Evolutionary conservation across 2,329 filamentous ascomycete genomes (phyloP), one percentile per base, ranked within the genome.

Genomic region (Dichotomopilus funicola): DNA sequence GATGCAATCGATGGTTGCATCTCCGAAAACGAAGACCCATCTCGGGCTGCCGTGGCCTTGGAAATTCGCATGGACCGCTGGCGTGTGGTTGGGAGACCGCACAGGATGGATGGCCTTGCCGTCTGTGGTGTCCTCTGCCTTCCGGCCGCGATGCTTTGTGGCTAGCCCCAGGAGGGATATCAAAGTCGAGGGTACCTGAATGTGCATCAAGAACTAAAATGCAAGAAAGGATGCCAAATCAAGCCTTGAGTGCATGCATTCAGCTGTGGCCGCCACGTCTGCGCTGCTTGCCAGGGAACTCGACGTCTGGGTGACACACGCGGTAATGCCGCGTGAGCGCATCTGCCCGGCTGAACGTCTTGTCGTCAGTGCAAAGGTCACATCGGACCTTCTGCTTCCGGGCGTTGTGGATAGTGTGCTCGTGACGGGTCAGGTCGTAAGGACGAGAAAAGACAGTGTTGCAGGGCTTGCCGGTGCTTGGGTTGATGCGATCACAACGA

Each of bases 351-450:
- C 91, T 96, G 68, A 99, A 99, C 0, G 90, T 95, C 79, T 97
- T 97, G 67, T 97, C 92, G 65, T 97, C 91, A 1, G 89, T 91
- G 73, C 94, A 99, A 48, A 96, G 75, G 60, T 91, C 85, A 72
- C 94, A 99, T 45, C 90, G 86, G 6, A 96, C 91, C 76, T 97
- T 97, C 70, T 91, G 86, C 78, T 96, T 96, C 65, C 89, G 85
- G 1, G 85, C 86, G 65, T 96, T 96, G 79, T 97, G 94, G 61
- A 97, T 97, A 0, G 94, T 97, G 63, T 96, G 92, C 70, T 99
- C 94, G 68, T 99, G 94, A 27, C 94, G 81, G 0, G 94, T 99
- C 51, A 99, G 79, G 71, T 99, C 94, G 76, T 99, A 99, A 1
- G 94, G 94, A 19, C 94, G 80, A 0, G 92, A 96, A 72, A 99